Conservation (phyloP, 495 filamentous ascomycete genomes). For the Tetracladium setigerum region DNA sequence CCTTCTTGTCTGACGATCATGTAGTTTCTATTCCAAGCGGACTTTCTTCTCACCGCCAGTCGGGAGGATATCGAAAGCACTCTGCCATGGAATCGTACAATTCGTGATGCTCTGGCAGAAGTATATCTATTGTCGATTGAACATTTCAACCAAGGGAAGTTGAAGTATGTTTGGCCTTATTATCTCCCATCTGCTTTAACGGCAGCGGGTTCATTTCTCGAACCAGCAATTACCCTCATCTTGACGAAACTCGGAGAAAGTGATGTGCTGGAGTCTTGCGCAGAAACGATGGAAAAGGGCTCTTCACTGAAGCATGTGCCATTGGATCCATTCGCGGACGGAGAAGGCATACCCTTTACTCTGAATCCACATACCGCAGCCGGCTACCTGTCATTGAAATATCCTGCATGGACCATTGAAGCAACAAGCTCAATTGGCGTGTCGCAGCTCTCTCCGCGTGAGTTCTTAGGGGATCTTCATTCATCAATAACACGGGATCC, state of each 20-base stretch:
- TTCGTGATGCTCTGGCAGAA: background rate
- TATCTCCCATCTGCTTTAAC: too few relatives aligned
- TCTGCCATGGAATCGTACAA: background rate
- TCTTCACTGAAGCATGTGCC: background rate
- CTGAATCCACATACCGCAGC: background rate
- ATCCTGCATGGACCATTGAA: background rate
- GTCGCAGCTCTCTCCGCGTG: too few relatives aligned
- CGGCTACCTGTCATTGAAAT: background rate
- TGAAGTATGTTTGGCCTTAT: conserved; percentile 1
- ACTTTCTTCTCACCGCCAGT: conserved; percentile 16
- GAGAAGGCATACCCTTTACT: background rate
- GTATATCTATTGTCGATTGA: background rate
- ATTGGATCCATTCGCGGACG: background rate
- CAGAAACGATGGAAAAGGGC: background rate
- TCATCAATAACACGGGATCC: too few relatives aligned
- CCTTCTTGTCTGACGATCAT: conserved; percentile 1
- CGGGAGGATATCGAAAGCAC: conserved; percentile 13
- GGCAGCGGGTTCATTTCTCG: too few relatives aligned
- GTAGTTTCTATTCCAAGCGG: conserved; percentile 20
- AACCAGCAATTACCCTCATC: too few relatives aligned
- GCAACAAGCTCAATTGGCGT: too few relatives aligned
- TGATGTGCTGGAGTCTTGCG: too few relatives aligned
- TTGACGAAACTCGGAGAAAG: too few relatives aligned
- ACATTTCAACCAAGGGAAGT: background rate
- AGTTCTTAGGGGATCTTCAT: too few relatives aligned